phyloP scores from a whole-genome alignment of 345 rosid genomes.

The Melaleuca quinquenervia region DNA sequence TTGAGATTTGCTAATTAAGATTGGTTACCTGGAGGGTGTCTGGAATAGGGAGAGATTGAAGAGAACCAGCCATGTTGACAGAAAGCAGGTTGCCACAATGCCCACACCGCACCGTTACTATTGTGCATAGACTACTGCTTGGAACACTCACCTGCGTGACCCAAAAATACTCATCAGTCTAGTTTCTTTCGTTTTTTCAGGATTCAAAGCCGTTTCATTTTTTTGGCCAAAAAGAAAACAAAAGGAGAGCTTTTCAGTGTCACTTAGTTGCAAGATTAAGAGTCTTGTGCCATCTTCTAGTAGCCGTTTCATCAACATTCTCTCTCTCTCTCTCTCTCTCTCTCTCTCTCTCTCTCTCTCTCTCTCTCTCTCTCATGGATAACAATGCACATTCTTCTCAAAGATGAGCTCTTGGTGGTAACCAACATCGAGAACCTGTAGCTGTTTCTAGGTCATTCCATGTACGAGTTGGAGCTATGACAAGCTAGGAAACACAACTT shows the following conservation, averaged over 20 bases:
- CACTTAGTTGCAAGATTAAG: not conserved
- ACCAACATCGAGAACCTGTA: not conserved
- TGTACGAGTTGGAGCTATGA: not conserved
- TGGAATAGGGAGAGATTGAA: constrained; percentile 45
- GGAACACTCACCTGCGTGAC: constrained; percentile 76
- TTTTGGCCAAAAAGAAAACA: not conserved
- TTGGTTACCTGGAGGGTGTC: constrained; percentile 39
- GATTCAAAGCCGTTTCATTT: not conserved
- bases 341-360: not conserved
- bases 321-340: not conserved
- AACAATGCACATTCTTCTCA: not conserved
- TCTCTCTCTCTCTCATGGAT: not conserved
- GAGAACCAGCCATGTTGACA: constrained; percentile 66
- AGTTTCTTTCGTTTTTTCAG: not conserved
- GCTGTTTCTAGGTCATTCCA: not conserved
- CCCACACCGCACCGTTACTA: constrained; percentile 95
- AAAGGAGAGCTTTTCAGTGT: not conserved
- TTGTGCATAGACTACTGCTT: constrained; percentile 44
- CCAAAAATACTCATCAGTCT: not conserved
- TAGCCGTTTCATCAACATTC: not conserved
- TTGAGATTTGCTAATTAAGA: not conserved
- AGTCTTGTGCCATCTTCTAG: not conserved
- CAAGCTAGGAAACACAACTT: not conserved
- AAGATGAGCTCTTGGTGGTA: not conserved
- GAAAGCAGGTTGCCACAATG: constrained; percentile 83